Conservation (phyloP, 2,329 filamentous ascomycete species). For the Bipolaris victoriae region DNA sequence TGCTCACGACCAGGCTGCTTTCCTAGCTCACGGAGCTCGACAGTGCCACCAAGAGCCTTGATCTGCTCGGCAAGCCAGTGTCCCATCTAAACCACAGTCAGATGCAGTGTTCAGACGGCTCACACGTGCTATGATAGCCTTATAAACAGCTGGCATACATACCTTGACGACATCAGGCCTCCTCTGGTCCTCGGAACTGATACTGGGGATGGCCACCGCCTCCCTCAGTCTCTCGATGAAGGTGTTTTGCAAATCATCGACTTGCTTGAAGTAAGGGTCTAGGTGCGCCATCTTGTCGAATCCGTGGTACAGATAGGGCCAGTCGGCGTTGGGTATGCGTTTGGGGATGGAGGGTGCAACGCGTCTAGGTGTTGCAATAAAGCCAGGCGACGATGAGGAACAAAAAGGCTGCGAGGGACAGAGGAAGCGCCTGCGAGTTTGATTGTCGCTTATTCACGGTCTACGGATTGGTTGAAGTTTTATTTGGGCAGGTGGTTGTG, state of each 20-base stretch:
- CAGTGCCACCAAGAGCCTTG: conserved; percentile 79
- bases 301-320: conserved; percentile 57
- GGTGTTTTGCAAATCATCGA: conserved; percentile 76
- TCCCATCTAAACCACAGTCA: conserved; percentile 69
- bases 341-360: conserved; percentile 27
- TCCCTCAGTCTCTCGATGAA: conserved; percentile 91
- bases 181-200: conserved; percentile 88
- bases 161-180: conserved; percentile 88
- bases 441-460: conserved; percentile 42
- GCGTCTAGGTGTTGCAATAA: conserved; percentile 5
- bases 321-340: conserved; percentile 38
- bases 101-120: neutral
- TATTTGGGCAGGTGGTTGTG: conserved; percentile 42
- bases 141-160: conserved; percentile 51
- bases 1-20: conserved; percentile 91
- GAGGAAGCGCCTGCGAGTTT: conserved; percentile 2
- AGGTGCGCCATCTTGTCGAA: conserved; percentile 80
- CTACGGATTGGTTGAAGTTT: conserved; percentile 21
- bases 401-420: conserved; percentile 18
- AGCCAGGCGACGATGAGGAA: conserved; percentile 11
- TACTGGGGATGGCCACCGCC: conserved; percentile 94
- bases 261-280: conserved; percentile 90
- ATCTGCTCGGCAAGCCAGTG: conserved; percentile 87
- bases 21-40: conserved; percentile 85
- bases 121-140: conserved; percentile 48